These are phyloP conservation scores for Salvia hispanica DNA, from an alignment of 257 asterid genomes.

Conservation along the genomic window DNA sequence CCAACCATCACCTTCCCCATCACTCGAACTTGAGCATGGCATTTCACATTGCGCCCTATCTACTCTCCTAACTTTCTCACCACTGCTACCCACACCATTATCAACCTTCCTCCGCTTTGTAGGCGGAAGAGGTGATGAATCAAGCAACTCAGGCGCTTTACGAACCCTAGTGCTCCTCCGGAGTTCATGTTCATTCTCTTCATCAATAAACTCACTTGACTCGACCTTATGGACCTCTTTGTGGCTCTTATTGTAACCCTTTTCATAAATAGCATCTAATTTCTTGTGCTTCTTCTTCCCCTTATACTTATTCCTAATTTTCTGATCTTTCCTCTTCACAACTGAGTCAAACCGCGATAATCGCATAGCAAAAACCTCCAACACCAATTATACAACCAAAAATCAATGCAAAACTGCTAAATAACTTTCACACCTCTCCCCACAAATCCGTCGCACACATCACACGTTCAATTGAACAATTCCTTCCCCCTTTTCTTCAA, in stretches of 20 bases:
- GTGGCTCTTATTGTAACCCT: conserved; percentile 58
- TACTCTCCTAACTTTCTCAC: conserved; percentile 44
- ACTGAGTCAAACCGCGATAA: conserved; percentile 58
- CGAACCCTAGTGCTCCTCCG: conserved; percentile 86
- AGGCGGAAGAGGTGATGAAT: conserved; percentile 84
- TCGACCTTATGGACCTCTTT: conserved; percentile 45
- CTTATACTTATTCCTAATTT: conserved; percentile 52
- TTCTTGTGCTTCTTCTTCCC: conserved; percentile 81
- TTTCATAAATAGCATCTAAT: conserved; percentile 81
- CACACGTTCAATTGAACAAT: conserved; percentile 25
- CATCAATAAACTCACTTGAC: conserved; percentile 40
- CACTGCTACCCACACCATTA: conserved; percentile 36
- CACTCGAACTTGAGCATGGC: conserved; percentile 45
- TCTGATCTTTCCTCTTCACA: conserved; percentile 58
- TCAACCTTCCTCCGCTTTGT: conserved; percentile 68
- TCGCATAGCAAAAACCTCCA: conserved; percentile 63
- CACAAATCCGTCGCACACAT: conserved; percentile 30
- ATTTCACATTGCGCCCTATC: conserved; percentile 41
- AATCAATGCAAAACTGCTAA: conserved; percentile 8
- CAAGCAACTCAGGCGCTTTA: conserved; percentile 81
- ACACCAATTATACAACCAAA: conserved; percentile 16
- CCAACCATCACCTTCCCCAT: conserved; percentile 55
- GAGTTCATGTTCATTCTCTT: conserved; percentile 57
- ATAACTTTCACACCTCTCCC: not conserved
- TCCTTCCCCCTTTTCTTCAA: conserved; percentile 20